Base-by-base conservation (phyloP, 257 asterid species). In the Apocynum venetum region DNA sequence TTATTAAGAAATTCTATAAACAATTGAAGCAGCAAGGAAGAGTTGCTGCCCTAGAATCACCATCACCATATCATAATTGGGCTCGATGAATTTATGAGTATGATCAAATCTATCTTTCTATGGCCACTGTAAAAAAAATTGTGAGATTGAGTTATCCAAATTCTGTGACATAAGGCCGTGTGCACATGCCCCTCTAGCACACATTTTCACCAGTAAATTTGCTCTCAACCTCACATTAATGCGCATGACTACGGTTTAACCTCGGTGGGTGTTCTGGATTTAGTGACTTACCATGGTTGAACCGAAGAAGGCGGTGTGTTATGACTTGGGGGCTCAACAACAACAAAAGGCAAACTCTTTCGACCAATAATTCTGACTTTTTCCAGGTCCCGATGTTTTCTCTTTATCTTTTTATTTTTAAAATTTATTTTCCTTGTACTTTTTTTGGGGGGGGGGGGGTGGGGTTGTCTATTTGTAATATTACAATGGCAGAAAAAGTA, bases 1-100 rank as follows among this genome's bases (percentile, higher is more conserved):
- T 83, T 51, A 85, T 85, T 25, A 85, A 76, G 25, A 78, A 80
- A 36, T 82, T 85, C 40, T 83, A 83, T 25, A 82, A 73, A 46
- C 82, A 76, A 1, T 78, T 83, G 83, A 83, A 73, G 69, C 77
- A 77, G 73, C 82, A 85, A 63, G 78, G 59, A 56, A 70, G 71
- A 43, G 49, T 66, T 0, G 83, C 86, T 55, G 56, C 81, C 13
- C 53, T 85, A 14, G 86, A 82, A 36, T 82, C 86, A 2, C 84
- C 86, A 1, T 85, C 88, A 0, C 83, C 84, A 0, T 71, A 60
- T 31, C 83, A 78, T 25, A 55, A 48, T 35, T 19, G 76, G 78
- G 73, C 80, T 53, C 70, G 85, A 69, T 78, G 78, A 84, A 17
- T 4, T 9, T 56, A 6, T 8, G 20, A n/a, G 4, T 56, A 6